Base-by-base conservation (phyloP, 768 basidiomycete genomes). In the Serendipita sp. region DNA sequence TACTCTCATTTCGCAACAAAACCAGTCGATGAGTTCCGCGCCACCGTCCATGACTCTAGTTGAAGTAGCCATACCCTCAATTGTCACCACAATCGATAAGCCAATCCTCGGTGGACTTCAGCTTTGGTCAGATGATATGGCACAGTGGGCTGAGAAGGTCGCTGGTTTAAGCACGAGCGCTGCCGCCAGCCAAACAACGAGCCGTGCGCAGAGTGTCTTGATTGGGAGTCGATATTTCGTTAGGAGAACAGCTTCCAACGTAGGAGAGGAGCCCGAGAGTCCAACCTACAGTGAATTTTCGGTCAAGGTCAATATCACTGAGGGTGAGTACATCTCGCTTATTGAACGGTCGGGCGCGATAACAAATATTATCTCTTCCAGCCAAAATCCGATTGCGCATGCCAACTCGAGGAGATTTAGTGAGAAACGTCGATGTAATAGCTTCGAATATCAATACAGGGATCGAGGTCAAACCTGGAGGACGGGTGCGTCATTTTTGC, bases 111-210 rank as follows among this genome's bases (percentile, higher is more conserved):
- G 97, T 69, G 81, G 81, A 13, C 71, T 98, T 17, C 92, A 97
- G 71, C 86, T 85, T 68, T 90, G 87, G 78, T 85, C 84, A 4
- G 96, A 99, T 69, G 93, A 97, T 69, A 70, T 84, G 28, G 74
- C 83, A n/a, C 90, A 88, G 68, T 78, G 86, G 60, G 67, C 85
- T 2, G 86, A 87, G 60, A 76, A 74, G 16, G 72, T 75, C 3
- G 68, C 69, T 48, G 44, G 67, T 65, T 3, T 69, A 68, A 60
- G 69, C 65, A 9, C 63, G 65, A 62, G 58, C 11, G 22, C 42
- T 38, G 42, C 61, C 13, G 45, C 14, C 16, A 65, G 64, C 34
- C 71, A 71, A 28, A 65, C 69, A 60, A 74, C 74, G 63, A 82
- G 79, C 65, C 75, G 75, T 61, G 81, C 84, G 70, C 70, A 83